Percentiles rank a stretch among this genome's conserved stretches.
phyloP scores from a whole-genome alignment of 176 grass and related monocot genomes.

The Musa schizocarpa region DNA sequence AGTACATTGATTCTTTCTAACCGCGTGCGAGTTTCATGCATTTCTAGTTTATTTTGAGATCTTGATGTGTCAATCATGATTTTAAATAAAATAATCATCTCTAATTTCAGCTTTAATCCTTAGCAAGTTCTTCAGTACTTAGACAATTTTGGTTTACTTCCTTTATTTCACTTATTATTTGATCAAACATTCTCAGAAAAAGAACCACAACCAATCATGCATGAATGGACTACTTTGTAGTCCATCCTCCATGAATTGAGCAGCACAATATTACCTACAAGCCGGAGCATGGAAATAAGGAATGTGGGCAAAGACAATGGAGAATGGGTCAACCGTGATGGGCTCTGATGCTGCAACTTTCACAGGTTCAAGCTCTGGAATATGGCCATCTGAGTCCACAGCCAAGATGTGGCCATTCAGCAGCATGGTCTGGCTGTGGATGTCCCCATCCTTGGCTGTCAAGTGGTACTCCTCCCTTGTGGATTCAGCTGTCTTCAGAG shows the following conservation, averaged over 20 bases:
- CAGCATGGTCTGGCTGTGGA: conserved; percentile 85
- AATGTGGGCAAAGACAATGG: conserved; percentile 79
- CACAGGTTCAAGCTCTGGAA: conserved; percentile 59
- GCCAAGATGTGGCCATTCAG: conserved; percentile 63
- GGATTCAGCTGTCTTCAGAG: too few relatives aligned
- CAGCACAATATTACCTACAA: conserved; percentile 36
- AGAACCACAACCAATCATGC: background rate
- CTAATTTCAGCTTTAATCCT: too few relatives aligned
- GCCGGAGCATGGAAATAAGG: conserved; percentile 58
- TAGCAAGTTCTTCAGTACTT: too few relatives aligned
- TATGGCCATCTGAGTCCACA: conserved; percentile 38
- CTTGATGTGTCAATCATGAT: too few relatives aligned
- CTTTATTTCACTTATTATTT: background rate
- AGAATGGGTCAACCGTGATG: conserved; percentile 61
- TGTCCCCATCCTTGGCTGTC: conserved; percentile 50
- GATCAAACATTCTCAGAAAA: background rate
- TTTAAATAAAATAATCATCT: too few relatives aligned
- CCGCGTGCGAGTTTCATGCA: too few relatives aligned
- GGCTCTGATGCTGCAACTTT: conserved; percentile 40
- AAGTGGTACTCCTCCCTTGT: conserved; percentile 87
- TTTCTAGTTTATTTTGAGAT: too few relatives aligned
- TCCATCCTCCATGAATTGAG: background rate
- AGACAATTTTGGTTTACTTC: background rate
- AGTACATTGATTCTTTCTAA: too few relatives aligned
- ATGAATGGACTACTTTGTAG: background rate